Evolutionary conservation across 2,329 filamentous ascomycete species (phyloP), one percentile per base, ranked within the genome.

Genomic region (Hymenotorrendiella dingleyae): DNA sequence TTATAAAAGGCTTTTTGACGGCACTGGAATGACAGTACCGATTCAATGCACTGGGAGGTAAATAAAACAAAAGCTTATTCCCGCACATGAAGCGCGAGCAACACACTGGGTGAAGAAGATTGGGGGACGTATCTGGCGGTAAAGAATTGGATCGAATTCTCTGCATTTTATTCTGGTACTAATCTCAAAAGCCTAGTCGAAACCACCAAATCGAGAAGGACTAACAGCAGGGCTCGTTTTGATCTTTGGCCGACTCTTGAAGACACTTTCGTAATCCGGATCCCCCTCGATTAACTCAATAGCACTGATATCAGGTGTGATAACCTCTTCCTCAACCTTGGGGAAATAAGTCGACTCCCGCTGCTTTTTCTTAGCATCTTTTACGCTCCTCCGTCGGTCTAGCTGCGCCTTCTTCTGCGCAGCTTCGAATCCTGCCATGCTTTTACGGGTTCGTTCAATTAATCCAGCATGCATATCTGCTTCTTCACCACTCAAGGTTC

Each of bases 201-300:
- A n/a, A n/a, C n/a, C 53, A 50, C 48, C 52, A 11, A 37, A 40
- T 39, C 43, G 54, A 11, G 38, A 46, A 6, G 57, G 56, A 46
- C 57, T 59, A 9, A 52, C 43, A 28, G 52, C 52, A 2, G 89
- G 88, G 61, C 88, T 94, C 9, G 78, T 77, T 50, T 82, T 82
- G 17, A 40, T 40, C 62, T 81, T 84, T 0, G 90, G 90, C 51
- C 90, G 67, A 50, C 86, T 90, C 65, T 82, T 86, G 62, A 96
- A 96, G 1, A 95, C 82, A 20, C 82, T 84, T 46, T 85, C 83
- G 62, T 88, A 85, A 47, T 94, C 87, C 4, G 75, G 74, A 12
- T 73, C 73, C 21, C 54, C 63, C 30, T 66, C 64, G 43, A 94
- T 80, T 29, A 94, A 65, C 50, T 58, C 57, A 24, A 54, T 46